These are phyloP conservation scores for Phanerodontia chrysosporium DNA, from an alignment of 768 basidiomycete species.

Conservation along the genomic window DNA sequence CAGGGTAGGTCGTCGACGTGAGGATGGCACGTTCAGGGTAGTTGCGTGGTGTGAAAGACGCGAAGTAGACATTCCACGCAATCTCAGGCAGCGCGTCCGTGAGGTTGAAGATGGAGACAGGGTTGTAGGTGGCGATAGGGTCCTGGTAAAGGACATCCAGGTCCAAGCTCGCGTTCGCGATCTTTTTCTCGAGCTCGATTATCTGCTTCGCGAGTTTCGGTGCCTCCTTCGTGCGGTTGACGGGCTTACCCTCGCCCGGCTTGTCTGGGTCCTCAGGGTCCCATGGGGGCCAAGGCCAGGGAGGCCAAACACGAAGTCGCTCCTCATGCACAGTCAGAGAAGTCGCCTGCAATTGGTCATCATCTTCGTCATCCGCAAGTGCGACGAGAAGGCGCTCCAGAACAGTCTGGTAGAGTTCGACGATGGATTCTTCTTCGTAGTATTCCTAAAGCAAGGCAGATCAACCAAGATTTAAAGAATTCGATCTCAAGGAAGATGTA, in stretches of 20 bases:
- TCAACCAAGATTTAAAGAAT: background rate
- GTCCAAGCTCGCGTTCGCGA: constrained; percentile 80
- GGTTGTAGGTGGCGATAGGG: constrained; percentile 88
- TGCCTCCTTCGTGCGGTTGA: constrained; percentile 51
- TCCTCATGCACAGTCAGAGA: constrained; percentile 34
- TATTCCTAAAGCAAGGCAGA: constrained; percentile 59
- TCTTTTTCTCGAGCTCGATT: constrained; percentile 69
- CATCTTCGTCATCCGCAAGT: constrained; percentile 49
- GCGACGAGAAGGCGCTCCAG: constrained; percentile 62
- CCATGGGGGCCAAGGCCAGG: constrained; percentile 88
- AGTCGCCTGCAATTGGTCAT: constrained; percentile 13
- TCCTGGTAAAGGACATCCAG: constrained; percentile 74
- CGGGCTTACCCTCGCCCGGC: constrained; percentile 31
- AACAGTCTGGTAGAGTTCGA: constrained; percentile 66
- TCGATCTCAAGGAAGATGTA: constrained; percentile 22
- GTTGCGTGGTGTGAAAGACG: constrained; percentile 73
- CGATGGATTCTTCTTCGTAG: constrained; percentile 70
- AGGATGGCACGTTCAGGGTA: constrained; percentile 78
- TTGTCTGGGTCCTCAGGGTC: constrained; percentile 53
- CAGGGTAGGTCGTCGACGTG: constrained; percentile 75
- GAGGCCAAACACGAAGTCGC: constrained; percentile 57
- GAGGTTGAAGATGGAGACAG: constrained; percentile 64
- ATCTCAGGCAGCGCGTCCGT: constrained; percentile 69
- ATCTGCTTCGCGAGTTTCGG: constrained; percentile 66
- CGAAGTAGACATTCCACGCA: constrained; percentile 80